Conservation (phyloP, 495 filamentous ascomycete genomes). For the Hypoxylon lienhwacheense region DNA sequence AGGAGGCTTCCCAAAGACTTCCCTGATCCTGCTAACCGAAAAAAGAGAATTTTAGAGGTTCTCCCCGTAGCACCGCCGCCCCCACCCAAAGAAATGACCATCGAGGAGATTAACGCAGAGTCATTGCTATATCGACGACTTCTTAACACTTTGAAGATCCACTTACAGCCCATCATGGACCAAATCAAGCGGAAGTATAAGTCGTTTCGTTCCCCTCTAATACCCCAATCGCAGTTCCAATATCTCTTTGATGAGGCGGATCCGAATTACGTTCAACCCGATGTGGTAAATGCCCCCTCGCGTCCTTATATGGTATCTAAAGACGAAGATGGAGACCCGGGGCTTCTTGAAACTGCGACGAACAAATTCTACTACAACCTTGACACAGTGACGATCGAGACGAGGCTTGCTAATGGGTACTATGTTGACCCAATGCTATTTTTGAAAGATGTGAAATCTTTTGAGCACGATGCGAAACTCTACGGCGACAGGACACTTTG, state of each 20-base stretch:
- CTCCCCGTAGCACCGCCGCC: constrained; percentile 75
- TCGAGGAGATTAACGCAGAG: constrained; percentile 77
- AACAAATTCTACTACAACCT: constrained; percentile 92
- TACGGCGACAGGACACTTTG: constrained; percentile 74
- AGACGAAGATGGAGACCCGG: constrained; percentile 73
- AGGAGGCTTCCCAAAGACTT: constrained; percentile 79
- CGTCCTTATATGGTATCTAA: constrained; percentile 74
- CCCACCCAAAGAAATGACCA: constrained; percentile 61
- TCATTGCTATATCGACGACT: constrained; percentile 76
- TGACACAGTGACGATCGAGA: constrained; percentile 90
- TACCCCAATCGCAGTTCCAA: constrained; percentile 69
- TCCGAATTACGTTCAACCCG: constrained; percentile 76
- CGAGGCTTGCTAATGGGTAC: constrained; percentile 89
- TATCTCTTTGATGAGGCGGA: constrained; percentile 84
- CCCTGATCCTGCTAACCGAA: constrained; percentile 80
- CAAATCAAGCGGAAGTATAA: constrained; percentile 83
- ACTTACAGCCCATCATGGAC: constrained; percentile 92
- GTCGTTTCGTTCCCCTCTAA: constrained; percentile 76
- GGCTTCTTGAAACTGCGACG: constrained; percentile 67
- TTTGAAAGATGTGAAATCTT: constrained; percentile 75
- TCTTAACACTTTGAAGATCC: constrained; percentile 81
- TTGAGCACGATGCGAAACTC: constrained; percentile 80
- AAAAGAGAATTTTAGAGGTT: constrained; percentile 76
- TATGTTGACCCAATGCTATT: constrained; percentile 90
- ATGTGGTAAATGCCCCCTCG: constrained; percentile 62